Evolutionary conservation across 176 grass and related monocot genomes (phyloP).

Genomic region (Sorghum bicolor): Sorghum_bicolor_NCBIv3 NC_012873.2:8545501-8546000

Average conservation of each 20-base stretch:
- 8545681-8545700: background rate
- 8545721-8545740: background rate
- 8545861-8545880: constrained; percentile 89
- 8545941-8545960: constrained; percentile 13
- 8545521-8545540: background rate
- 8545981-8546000: background rate
- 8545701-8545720: background rate
- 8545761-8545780: constrained; percentile 71
- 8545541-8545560: background rate
- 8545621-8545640: background rate
- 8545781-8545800: constrained; percentile 92
- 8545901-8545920: constrained; percentile 9
- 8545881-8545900: constrained; percentile 68
- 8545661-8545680: background rate
- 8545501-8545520: background rate
- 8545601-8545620: background rate
- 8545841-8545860: constrained; percentile 94
- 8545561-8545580: background rate
- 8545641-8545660: background rate
- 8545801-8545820: constrained; percentile 83
- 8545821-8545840: constrained; percentile 78
- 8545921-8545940: constrained; percentile 15
- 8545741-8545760: constrained; percentile 22
- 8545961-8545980: constrained; percentile 27
- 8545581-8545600: background rate